Evolutionary conservation across 352 stramenopile genomes (phyloP).

Genomic region (Pythium dissimile): DNA sequence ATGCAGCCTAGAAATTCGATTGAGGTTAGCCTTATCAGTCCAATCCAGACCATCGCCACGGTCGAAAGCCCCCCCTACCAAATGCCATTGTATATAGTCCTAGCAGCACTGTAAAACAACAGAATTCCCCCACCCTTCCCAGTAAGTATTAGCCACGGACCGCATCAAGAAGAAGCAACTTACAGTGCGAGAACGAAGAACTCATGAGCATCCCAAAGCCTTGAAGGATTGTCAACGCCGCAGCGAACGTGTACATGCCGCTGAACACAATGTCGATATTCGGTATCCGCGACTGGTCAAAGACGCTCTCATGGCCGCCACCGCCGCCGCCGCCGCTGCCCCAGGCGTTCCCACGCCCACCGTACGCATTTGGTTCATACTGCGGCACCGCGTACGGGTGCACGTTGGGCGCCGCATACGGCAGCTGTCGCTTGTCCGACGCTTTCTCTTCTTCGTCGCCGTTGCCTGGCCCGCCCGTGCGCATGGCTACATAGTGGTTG

Average conservation of each 20-base stretch:
- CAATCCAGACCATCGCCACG: no score
- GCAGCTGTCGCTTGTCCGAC: slow-evolving; percentile 34
- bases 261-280: slow-evolving; percentile 82
- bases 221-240: slow-evolving; percentile 77
- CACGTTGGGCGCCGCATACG: slow-evolving; percentile 70
- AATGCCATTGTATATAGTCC: slow-evolving; percentile 86
- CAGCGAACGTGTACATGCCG: slow-evolving; percentile 83
- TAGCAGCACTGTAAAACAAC: slow-evolving; percentile 46
- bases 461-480: slow-evolving; percentile 23
- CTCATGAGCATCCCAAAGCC: slow-evolving; percentile 83
- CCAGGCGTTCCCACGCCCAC: slow-evolving; percentile 37
- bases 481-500: slow-evolving; percentile 38
- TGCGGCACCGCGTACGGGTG: slow-evolving; percentile 80
- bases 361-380: slow-evolving; percentile 64
- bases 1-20: no score
- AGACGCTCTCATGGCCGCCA: slow-evolving; percentile 31
- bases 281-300: slow-evolving; percentile 40
- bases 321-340: slow-evolving; percentile 6
- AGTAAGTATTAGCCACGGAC: background rate
- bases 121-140: background rate
- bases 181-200: slow-evolving; percentile 57
- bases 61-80: no score
- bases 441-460: slow-evolving; percentile 60
- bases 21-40: background rate
- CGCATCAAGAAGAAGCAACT: background rate